Conservation (phyloP, 768 basidiomycete species). For the Trametes coccinea region DNA sequence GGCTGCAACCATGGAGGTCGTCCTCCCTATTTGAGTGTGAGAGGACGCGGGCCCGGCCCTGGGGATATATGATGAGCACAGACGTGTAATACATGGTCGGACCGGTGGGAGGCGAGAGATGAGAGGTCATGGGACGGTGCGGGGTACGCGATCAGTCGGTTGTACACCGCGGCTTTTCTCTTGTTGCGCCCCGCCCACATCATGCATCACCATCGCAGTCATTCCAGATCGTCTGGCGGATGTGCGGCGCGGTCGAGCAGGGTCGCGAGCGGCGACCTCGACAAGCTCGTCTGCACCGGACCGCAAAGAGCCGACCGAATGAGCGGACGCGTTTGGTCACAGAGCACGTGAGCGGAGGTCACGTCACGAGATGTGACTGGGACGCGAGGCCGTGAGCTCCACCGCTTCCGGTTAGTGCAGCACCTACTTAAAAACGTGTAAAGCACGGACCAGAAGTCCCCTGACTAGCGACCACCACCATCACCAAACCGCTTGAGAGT, state of each 20-base stretch:
- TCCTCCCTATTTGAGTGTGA: neutral
- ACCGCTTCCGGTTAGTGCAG: too few species aligned
- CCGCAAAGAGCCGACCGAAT: too few species aligned
- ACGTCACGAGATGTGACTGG: neutral
- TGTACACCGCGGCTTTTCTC: neutral
- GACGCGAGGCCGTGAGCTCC: too few species aligned
- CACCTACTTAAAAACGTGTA: too few species aligned
- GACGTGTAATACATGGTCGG: neutral
- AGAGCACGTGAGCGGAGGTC: neutral
- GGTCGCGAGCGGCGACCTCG: too few species aligned
- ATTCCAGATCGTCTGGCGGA: neutral
- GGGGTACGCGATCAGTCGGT: slow-evolving; percentile 5
- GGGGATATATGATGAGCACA: neutral
- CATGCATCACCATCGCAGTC: neutral
- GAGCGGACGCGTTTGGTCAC: neutral
- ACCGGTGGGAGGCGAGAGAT: neutral
- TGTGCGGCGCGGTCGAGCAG: neutral
- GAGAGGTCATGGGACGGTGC: slow-evolving; percentile 10
- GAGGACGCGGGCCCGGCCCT: neutral
- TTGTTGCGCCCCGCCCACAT: neutral
- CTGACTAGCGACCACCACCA: neutral
- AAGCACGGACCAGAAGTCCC: neutral
- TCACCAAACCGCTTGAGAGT: neutral
- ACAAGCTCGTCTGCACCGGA: too few species aligned
- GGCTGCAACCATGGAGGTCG: slow-evolving; percentile 3